phyloP scores from a whole-genome alignment of 2,329 filamentous ascomycete genomes.

The Bipolaris cookei region DNA sequence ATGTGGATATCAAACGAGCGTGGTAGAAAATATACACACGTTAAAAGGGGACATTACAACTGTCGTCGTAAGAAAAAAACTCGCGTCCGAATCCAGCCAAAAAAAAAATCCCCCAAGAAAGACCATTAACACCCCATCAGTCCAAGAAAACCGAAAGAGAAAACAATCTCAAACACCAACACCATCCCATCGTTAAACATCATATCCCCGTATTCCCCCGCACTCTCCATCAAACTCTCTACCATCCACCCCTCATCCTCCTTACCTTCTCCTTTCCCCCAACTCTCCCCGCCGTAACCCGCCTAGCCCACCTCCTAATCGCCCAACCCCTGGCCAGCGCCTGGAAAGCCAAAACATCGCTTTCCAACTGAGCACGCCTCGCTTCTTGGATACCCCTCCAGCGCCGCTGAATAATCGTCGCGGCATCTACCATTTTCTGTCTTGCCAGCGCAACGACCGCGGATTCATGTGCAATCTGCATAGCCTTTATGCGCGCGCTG shows the following conservation, averaged over 20 bases:
- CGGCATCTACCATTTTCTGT: conserved; percentile 50
- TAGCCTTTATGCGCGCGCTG: conserved; percentile 46
- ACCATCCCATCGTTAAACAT: neutral
- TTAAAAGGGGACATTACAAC: neutral
- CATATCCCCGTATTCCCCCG: too few relatives aligned
- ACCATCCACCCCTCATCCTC: conserved; percentile 49
- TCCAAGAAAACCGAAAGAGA: neutral
- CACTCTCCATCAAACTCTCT: neutral
- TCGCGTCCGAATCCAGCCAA: neutral
- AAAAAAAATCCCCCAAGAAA: neutral
- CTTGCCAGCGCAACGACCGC: conserved; percentile 55
- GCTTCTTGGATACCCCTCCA: conserved; percentile 51
- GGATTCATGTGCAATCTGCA: conserved; percentile 56
- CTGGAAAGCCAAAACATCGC: conserved; percentile 52
- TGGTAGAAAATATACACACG: neutral
- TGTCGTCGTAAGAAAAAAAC: neutral
- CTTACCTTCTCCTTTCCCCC: conserved; percentile 45
- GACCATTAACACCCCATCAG: neutral
- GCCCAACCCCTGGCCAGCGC: conserved; percentile 52
- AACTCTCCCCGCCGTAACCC: conserved; percentile 34
- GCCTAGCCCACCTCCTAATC: conserved; percentile 41
- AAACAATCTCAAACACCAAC: neutral
- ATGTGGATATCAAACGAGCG: conserved; percentile 1
- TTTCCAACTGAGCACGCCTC: conserved; percentile 46
- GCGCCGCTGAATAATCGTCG: conserved; percentile 53